Conservation (phyloP, 768 basidiomycete species). For the Saitozyma sp. region DNA sequence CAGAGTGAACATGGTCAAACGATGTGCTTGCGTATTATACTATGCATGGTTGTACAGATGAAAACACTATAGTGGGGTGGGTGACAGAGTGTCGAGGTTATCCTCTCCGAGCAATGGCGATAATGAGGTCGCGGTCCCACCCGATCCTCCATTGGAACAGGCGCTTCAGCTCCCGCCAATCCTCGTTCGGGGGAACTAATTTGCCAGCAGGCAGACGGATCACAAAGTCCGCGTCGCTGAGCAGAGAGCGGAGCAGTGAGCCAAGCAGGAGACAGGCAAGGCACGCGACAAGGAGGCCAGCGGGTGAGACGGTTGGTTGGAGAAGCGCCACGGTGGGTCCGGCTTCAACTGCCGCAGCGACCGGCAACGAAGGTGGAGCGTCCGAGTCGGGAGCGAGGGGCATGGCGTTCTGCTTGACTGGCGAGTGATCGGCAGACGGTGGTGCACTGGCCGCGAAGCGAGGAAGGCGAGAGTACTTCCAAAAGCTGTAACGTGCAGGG, state of each 20-base stretch:
- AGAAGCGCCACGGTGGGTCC: too few relatives aligned
- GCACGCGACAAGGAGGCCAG: slow-evolving; percentile 65
- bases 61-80: not conserved
- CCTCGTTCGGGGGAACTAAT: slow-evolving; percentile 50
- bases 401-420: not conserved
- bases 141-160: slow-evolving; percentile 75
- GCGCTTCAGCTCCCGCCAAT: slow-evolving; percentile 83
- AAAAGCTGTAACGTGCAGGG: slow-evolving; percentile 17
- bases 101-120: slow-evolving; percentile 68
- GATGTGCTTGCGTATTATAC: too few relatives aligned
- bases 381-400: not conserved
- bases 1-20: too few relatives aligned
- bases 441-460: slow-evolving; percentile 9
- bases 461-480: slow-evolving; percentile 21
- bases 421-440: not conserved
- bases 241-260: slow-evolving; percentile 79
- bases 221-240: slow-evolving; percentile 88
- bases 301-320: too few relatives aligned
- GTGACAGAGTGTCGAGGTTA: not conserved
- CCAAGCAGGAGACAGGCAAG: slow-evolving; percentile 89
- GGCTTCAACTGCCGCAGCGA: not conserved
- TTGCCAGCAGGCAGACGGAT: slow-evolving; percentile 57
- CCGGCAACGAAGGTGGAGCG: not conserved
- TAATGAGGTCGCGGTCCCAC: slow-evolving; percentile 84
- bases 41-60: not conserved